Conservation (phyloP, 169 alveolate genomes). For the Sarcocystis neurona region DNA sequence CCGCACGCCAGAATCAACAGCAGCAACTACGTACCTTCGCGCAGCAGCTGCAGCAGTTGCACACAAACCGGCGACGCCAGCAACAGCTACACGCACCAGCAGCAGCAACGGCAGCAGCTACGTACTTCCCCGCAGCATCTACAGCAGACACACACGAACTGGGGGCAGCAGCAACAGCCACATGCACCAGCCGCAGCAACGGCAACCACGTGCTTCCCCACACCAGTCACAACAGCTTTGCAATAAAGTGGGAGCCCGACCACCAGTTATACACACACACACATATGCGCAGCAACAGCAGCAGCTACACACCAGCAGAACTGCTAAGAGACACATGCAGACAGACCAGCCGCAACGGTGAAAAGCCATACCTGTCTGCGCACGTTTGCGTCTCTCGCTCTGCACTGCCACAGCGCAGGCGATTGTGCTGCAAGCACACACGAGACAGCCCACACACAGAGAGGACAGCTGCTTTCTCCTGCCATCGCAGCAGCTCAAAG, state of each 20-base stretch:
- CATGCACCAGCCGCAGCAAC: neutral
- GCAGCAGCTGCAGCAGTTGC: conserved; percentile 5
- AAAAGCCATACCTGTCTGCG: conserved; percentile 10
- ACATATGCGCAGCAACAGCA: too few species aligned
- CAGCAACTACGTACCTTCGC: too few species aligned
- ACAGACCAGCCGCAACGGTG: too few species aligned
- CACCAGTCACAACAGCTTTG: neutral
- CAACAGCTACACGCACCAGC: conserved; percentile 12
- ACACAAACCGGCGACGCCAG: too few species aligned
- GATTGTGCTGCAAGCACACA: conserved; percentile 3
- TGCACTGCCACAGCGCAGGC: conserved; percentile 32
- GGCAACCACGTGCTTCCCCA: neutral
- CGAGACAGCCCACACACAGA: too few species aligned
- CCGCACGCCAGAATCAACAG: neutral
- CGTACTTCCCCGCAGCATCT: neutral
- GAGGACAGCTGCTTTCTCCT: too few species aligned
- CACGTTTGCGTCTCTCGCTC: neutral
- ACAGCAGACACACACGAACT: neutral
- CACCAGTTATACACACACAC: too few species aligned
- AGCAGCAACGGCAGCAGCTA: neutral
- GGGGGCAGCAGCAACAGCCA: neutral
- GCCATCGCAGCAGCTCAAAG: too few species aligned
- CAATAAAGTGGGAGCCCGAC: too few species aligned
- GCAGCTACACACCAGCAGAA: neutral
- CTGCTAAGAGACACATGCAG: neutral